Evolutionary conservation across 2,329 filamentous ascomycete species (phyloP), one percentile per base, ranked within the genome.

Genomic region (Pseudogymnoascus sp.): DNA sequence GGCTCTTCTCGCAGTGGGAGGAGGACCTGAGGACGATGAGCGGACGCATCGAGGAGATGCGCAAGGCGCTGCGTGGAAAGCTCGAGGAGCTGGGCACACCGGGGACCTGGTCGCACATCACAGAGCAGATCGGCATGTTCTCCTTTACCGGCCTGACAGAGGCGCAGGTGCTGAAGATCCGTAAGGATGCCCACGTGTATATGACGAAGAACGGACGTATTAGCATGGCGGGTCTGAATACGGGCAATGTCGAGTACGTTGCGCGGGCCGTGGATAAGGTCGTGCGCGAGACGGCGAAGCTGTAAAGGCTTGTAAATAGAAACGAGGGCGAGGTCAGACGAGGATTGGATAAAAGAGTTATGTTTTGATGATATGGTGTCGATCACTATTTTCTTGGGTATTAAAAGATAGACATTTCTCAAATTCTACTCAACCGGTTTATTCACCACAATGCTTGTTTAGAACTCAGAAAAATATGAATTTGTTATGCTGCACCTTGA

Each of bases 41-140:
- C 25, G 93, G 95, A 23, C 89, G 95, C 66, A 99, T 99, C 79
- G 93, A 90, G 68, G 84, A 85, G 72, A 99, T 97, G 95, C 88
- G 95, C 67, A 86, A 85, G 71, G 85, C 84, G 3, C 79, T 99
- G 69, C 85, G 91, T 60, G 78, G 80, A 62, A 91, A 93, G 76
- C 85, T 99, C 9, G 93, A 97, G 78, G 85, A 87, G 72, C 83
- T 93, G 64, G 86, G 85, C 31, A 97, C 95, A 0, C 93, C 93
- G 0, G 93, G 93, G 33, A 89, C 84, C 12, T 99, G 95, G 95
- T 91, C 93, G 73, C 95, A 99, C 78, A 96, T 99, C 75, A 97
- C 93, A 14, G 90, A 96, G 71, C 95, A 99, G 83, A 99, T 99
- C 73, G 95, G 95, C 79, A 99, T 99, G 95, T 99, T 99, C 80